A percentile compares a stretch with the other conserved stretches of the same genome.
phyloP scores from a whole-genome alignment of 106 monocot genomes.

The Dendrobium officinale region DNA sequence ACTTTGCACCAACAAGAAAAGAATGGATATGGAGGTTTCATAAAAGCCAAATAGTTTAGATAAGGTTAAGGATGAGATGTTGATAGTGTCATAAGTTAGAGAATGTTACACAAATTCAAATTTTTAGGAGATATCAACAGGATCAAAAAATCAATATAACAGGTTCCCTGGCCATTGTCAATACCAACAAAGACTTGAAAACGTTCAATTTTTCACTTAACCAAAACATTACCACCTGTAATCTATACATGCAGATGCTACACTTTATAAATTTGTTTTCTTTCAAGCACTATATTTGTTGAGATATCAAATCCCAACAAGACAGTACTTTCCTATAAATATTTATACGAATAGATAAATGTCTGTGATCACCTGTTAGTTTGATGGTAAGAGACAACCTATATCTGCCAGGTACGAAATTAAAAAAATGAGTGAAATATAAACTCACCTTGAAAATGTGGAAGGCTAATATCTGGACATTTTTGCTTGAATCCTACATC shows the following conservation, averaged over 20 bases:
- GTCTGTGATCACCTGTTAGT: background rate
- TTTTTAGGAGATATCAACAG: background rate
- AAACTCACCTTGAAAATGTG: constrained; percentile 88
- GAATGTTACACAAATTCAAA: background rate
- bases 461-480: constrained; percentile 86
- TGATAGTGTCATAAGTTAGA: background rate
- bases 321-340: background rate
- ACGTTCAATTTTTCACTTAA: background rate
- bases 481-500: constrained; percentile 93
- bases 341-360: background rate
- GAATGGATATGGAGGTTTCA: background rate
- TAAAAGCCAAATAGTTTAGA: background rate
- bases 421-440: background rate
- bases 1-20: background rate
- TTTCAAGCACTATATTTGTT: background rate
- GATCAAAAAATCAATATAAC: background rate
- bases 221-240: background rate
- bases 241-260: background rate
- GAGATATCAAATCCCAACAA: background rate
- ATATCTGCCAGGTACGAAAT: background rate
- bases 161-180: background rate
- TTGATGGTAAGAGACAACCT: background rate
- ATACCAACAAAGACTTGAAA: background rate
- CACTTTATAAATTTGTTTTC: background rate
- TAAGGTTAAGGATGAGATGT: background rate